phyloP scores from a whole-genome alignment of 1,284 basidiomycete genomes.

The Golubevia sp. region DNA sequence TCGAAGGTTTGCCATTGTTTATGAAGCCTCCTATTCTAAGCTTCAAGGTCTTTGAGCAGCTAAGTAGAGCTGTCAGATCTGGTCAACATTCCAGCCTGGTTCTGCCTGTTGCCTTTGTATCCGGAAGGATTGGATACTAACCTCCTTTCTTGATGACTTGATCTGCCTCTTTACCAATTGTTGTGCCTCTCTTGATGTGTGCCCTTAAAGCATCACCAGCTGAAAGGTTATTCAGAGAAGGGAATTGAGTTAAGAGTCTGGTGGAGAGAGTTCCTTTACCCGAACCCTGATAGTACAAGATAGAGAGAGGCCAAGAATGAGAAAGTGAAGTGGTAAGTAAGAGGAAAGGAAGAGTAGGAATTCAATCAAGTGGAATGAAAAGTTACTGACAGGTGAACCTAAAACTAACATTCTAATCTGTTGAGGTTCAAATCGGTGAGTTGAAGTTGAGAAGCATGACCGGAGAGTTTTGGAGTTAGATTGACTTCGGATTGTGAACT shows the following conservation, averaged over 20 bases:
- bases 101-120: no score
- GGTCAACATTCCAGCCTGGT: no score
- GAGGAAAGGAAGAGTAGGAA: no score
- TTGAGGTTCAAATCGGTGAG: not conserved
- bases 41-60: no score
- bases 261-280: slow-evolving; percentile 56
- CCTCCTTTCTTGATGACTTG: slow-evolving; percentile 41
- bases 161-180: slow-evolving; percentile 33
- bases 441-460: not conserved
- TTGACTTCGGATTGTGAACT: not conserved
- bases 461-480: not conserved
- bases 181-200: slow-evolving; percentile 37
- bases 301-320: not conserved
- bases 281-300: slow-evolving; percentile 22
- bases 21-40: no score
- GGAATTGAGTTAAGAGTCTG: slow-evolving; percentile 28
- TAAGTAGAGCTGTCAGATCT: no score
- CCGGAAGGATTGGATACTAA: no score
- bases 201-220: slow-evolving; percentile 52
- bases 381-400: no score
- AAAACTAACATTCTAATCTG: not conserved
- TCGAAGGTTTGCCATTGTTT: no score
- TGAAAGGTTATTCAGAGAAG: slow-evolving; percentile 23
- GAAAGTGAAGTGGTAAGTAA: not conserved
- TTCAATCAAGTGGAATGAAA: not conserved